A percentile compares a stretch with the other conserved stretches of the same genome.
phyloP scores from a whole-genome alignment of 2,329 filamentous ascomycete genomes.

The Colletotrichum aenigma region DNA sequence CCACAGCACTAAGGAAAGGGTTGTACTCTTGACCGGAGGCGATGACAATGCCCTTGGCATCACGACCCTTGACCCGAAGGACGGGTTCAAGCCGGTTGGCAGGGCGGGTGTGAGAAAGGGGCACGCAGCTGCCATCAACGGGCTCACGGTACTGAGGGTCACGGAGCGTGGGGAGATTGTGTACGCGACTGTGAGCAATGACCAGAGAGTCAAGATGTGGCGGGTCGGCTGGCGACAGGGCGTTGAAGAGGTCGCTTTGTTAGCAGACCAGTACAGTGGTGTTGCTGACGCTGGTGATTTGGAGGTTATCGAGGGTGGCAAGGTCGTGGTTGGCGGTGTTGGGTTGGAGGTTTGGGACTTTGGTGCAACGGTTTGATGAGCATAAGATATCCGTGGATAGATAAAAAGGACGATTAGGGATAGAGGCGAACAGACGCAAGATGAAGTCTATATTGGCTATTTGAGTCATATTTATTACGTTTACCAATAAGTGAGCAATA shows the following conservation, averaged over 20 bases:
- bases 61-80: slow-evolving; percentile 41
- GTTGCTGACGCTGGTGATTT: slow-evolving; percentile 64
- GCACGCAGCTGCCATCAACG: slow-evolving; percentile 76
- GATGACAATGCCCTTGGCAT: slow-evolving; percentile 85
- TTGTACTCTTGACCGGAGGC: slow-evolving; percentile 74
- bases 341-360: slow-evolving; percentile 50
- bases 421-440: not conserved
- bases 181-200: slow-evolving; percentile 58
- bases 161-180: slow-evolving; percentile 12
- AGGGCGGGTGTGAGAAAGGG: slow-evolving; percentile 53
- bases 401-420: not conserved
- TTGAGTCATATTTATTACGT: not conserved
- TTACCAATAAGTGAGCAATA: not conserved
- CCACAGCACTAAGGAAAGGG: slow-evolving; percentile 32
- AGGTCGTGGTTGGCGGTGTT: slow-evolving; percentile 47
- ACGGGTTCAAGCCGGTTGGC: slow-evolving; percentile 22
- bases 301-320: slow-evolving; percentile 35
- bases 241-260: slow-evolving; percentile 35
- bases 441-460: not conserved
- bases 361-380: not conserved
- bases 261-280: slow-evolving; percentile 60
- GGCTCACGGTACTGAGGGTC: slow-evolving; percentile 42
- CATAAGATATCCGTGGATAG: not conserved
- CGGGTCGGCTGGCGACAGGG: slow-evolving; percentile 29
- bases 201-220: slow-evolving; percentile 66